These are phyloP conservation scores for Dactylellina haptotyla DNA, from an alignment of 2,329 filamentous ascomycete genomes.

Conservation along the genomic window DNA sequence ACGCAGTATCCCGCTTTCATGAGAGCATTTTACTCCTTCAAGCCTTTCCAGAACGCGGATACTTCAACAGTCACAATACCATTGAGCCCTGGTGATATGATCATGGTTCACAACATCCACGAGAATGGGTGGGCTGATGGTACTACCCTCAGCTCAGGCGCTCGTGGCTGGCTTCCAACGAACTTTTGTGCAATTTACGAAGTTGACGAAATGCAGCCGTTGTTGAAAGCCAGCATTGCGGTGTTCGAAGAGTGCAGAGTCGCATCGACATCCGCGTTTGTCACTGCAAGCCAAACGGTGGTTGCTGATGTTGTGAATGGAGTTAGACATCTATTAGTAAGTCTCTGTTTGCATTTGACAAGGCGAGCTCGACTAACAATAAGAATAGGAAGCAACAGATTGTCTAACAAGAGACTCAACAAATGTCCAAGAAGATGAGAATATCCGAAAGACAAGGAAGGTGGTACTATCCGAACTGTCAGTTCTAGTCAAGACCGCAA, in stretches of 20 bases:
- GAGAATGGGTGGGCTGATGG: slow-evolving; percentile 99
- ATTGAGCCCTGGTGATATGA: slow-evolving; percentile 87
- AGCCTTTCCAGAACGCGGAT: slow-evolving; percentile 78
- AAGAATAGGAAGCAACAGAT: slow-evolving; percentile 79
- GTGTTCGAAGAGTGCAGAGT: slow-evolving; percentile 57
- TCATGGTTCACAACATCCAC: slow-evolving; percentile 94
- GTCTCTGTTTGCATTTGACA: slow-evolving; percentile 60
- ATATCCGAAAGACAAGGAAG: slow-evolving; percentile 82
- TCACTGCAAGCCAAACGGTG: slow-evolving; percentile 54
- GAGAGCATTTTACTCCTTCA: slow-evolving; percentile 91
- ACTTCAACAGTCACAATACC: slow-evolving; percentile 83
- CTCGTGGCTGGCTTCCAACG: slow-evolving; percentile 93
- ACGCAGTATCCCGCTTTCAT: slow-evolving; percentile 70
- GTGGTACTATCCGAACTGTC: slow-evolving; percentile 89
- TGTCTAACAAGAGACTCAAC: slow-evolving; percentile 85
- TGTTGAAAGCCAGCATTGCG: slow-evolving; percentile 72
- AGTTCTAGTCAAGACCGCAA: slow-evolving; percentile 86
- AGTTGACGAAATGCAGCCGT: slow-evolving; percentile 82
- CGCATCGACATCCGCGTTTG: slow-evolving; percentile 52
- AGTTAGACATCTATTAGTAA: slow-evolving; percentile 85
- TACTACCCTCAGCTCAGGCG: slow-evolving; percentile 84
- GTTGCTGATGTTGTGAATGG: slow-evolving; percentile 72
- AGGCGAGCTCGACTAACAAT: slow-evolving; percentile 24
- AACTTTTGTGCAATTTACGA: slow-evolving; percentile 98
- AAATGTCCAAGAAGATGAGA: slow-evolving; percentile 78